These are phyloP conservation scores for Penicillium alfredii DNA, from an alignment of 495 filamentous ascomycete genomes.

Conservation along the genomic window DNA sequence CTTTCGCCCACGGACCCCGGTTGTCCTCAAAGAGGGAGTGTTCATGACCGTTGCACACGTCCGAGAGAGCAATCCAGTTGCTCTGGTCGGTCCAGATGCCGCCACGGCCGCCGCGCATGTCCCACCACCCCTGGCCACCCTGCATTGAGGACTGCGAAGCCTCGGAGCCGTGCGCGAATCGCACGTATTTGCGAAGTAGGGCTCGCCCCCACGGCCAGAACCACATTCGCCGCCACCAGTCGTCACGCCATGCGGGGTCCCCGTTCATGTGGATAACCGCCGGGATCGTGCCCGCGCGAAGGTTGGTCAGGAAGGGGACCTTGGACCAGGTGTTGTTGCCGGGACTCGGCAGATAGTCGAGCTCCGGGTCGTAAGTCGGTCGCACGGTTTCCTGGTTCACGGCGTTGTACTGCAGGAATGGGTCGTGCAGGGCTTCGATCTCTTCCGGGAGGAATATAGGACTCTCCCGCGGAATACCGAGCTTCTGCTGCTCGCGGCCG, in stretches of 20 bases:
- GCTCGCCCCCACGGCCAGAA: constrained; percentile 48
- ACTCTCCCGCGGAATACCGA: constrained; percentile 37
- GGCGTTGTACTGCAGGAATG: constrained; percentile 35
- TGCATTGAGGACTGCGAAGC: constrained; percentile 40
- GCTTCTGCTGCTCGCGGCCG: constrained; percentile 34
- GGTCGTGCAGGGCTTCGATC: constrained; percentile 31
- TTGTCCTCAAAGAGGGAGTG: constrained; percentile 45
- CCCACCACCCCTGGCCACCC: constrained; percentile 49
- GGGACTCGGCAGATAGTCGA: constrained; percentile 38
- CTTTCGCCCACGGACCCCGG: constrained; percentile 42
- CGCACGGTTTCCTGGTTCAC: constrained; percentile 26
- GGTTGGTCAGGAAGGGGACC: constrained; percentile 49
- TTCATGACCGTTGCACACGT: constrained; percentile 49
- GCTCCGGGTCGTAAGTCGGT: constrained; percentile 35
- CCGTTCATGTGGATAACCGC: constrained; percentile 47
- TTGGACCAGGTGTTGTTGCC: constrained; percentile 41
- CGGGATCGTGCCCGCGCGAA: constrained; percentile 43
- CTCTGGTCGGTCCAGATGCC: constrained; percentile 55
- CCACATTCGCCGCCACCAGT: constrained; percentile 55
- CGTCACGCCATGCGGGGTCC: constrained; percentile 32
- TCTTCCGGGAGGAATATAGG: constrained; percentile 41
- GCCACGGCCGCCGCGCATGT: constrained; percentile 48
- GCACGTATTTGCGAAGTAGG: constrained; percentile 46
- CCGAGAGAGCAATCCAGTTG: constrained; percentile 48
- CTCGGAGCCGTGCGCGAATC: constrained; percentile 37